These are phyloP conservation scores for Galerina marginata DNA, from an alignment of 768 basidiomycete genomes.

Conservation along the genomic window DNA sequence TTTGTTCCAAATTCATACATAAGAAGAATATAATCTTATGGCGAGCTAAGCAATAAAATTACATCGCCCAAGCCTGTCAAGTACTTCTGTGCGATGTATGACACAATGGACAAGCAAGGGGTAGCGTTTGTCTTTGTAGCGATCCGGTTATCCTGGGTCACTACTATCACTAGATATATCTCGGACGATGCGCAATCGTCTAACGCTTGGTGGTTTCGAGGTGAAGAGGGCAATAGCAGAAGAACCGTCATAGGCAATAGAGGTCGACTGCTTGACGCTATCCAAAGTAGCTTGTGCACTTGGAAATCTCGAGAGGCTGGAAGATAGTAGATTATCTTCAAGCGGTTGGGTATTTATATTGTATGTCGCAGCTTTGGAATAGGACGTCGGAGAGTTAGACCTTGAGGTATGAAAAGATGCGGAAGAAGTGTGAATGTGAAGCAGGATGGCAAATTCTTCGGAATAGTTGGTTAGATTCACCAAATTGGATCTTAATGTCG, in stretches of 20 bases:
- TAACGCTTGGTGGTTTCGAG: too few relatives aligned
- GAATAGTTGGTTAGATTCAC: constrained; percentile 81
- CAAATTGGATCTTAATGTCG: constrained; percentile 70
- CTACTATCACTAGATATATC: too few relatives aligned
- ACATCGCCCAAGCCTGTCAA: too few relatives aligned
- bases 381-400: constrained; percentile 62
- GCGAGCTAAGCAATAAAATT: too few relatives aligned
- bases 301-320: constrained; percentile 63
- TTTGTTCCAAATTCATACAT: too few relatives aligned
- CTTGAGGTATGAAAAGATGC: constrained; percentile 65
- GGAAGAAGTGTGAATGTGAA: constrained; percentile 88
- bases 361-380: constrained; percentile 29
- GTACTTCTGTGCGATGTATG: too few relatives aligned
- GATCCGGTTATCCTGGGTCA: too few relatives aligned
- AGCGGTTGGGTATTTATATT: constrained; percentile 26
- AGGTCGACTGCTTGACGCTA: constrained; percentile 41
- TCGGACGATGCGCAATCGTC: too few relatives aligned
- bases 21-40: too few relatives aligned
- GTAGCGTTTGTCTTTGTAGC: too few relatives aligned
- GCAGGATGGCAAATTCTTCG: constrained; percentile 84
- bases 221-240: constrained; percentile 14
- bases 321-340: constrained; percentile 54
- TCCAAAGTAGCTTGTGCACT: constrained; percentile 54
- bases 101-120: too few relatives aligned
- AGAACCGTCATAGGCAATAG: constrained; percentile 45